Evolutionary conservation across 1,139 yeast species (phyloP), one percentile per base, ranked within the genome.

Genomic region (Pichia terricola): DNA sequence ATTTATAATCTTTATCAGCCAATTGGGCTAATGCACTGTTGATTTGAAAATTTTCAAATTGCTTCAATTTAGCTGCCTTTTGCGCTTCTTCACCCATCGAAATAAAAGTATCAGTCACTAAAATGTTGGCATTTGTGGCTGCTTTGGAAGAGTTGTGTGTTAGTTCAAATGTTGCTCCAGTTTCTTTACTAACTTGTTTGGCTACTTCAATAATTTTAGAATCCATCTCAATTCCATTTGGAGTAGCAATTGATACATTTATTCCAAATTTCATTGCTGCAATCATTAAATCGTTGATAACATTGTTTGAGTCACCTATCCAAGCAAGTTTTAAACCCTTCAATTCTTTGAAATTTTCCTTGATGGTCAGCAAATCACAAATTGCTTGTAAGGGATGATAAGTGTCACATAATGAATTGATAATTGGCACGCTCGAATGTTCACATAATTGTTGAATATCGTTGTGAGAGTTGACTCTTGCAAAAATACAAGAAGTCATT

Each of bases 251-350:
- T 0, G 89, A 63, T 9, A 91, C 95, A 50, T 78, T 73, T 49
- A 91, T 88, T 9, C 96, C 97, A 8, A 77, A 70, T 66, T 82
- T 87, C 56, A 88, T 73, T 35, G 95, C 79, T 7, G 96, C 97
- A 54, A 89, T 77, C n/a, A 94, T 79, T 65, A 91, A 72, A 65
- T 91, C 98, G 63, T 91, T 91, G 51, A 91, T 80, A 34, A 91
- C 98, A 59, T 91, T 91, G 63, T 91, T 91, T 39, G 97, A 81
- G 62, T 91, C 98, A 47, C 98, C 98, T 28, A 91, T 78, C 98
- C 98, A 91, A 2, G 96, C 79, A 47, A 91, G 68, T 57, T 88
- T 89, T 53, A 88, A 72, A 2, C 84, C 84, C 51, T 75, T 60
- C 11, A 74, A 64, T 36, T 55, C 61, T 3, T 77, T 79, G 59